Conservation (phyloP, 2,329 filamentous ascomycete species). For the Xylaria sp. region DNA sequence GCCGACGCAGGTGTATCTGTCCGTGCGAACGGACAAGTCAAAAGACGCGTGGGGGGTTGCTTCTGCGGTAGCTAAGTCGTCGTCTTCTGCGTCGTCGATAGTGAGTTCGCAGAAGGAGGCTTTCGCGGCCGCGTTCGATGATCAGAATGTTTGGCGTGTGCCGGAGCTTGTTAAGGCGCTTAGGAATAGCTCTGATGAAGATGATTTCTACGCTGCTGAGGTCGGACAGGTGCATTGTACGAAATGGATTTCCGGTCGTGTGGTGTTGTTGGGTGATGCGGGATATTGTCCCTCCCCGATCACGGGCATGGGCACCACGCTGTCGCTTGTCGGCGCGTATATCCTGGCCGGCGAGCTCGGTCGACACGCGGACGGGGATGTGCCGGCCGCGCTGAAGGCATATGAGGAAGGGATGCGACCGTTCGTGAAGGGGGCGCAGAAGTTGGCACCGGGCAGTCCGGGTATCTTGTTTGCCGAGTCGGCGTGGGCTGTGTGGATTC, state of each 20-base stretch:
- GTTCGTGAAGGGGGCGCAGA: constrained; percentile 56
- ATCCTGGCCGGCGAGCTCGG: constrained; percentile 65
- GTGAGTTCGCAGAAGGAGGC: constrained; percentile 38
- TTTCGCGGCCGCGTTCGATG: constrained; percentile 48
- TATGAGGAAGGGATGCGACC: constrained; percentile 59
- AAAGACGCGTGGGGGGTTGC: constrained; percentile 9
- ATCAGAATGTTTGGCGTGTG: constrained; percentile 29
- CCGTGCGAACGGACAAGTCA: constrained; percentile 16
- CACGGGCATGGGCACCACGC: constrained; percentile 63
- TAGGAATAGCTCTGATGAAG: constrained; percentile 25
- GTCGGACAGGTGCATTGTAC: constrained; percentile 58
- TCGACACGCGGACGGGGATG: constrained; percentile 38
- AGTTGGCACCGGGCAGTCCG: constrained; percentile 39
- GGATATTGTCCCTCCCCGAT: constrained; percentile 59
- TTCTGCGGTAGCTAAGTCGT: neutral
- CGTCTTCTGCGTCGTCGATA: neutral
- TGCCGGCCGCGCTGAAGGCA: constrained; percentile 50
- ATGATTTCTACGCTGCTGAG: constrained; percentile 59
- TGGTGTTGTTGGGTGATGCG: constrained; percentile 65
- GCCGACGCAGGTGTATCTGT: constrained; percentile 51
- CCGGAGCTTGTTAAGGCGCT: constrained; percentile 9
- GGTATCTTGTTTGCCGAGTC: constrained; percentile 37
- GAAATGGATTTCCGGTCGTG: constrained; percentile 56
- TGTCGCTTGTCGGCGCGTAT: constrained; percentile 62
- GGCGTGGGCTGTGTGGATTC: constrained; percentile 37